phyloP scores from a whole-genome alignment of 208 protist genomes.

The Leishmania aethiopica region DNA sequence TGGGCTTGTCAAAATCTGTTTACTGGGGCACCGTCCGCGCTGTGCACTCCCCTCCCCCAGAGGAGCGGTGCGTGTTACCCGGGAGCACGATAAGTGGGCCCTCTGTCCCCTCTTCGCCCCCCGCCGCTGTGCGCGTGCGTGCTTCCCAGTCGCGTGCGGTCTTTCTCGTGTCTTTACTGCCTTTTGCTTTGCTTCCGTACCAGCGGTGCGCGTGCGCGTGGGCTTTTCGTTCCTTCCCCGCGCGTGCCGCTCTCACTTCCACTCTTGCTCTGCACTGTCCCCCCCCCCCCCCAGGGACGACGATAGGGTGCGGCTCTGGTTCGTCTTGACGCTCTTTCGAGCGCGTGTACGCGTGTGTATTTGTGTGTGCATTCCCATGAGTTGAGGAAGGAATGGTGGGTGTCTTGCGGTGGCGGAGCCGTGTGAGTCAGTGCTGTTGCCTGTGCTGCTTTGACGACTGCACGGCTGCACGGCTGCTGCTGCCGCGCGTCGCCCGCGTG shows the following conservation, averaged over 20 bases:
- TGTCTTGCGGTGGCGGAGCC: not conserved
- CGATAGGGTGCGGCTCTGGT: not conserved
- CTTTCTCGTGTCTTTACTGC: not conserved
- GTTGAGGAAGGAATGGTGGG: conserved; percentile 2
- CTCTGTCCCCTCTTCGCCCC: not conserved
- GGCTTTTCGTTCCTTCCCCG: not conserved
- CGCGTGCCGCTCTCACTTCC: not conserved
- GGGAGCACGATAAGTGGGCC: not conserved
- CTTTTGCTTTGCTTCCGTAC: not conserved
- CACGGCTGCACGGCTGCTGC: not conserved
- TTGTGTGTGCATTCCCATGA: not conserved
- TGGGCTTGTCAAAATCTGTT: not conserved
- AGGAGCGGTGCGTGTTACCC: not conserved
- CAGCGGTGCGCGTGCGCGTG: not conserved
- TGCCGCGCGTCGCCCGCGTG: not conserved
- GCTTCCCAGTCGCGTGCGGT: not conserved
- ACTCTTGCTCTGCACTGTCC: not conserved
- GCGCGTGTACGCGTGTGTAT: not conserved
- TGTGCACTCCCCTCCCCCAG: not conserved
- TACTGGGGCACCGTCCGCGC: not conserved
- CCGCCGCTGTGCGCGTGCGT: not conserved
- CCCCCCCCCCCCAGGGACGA: not conserved
- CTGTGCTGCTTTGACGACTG: not conserved
- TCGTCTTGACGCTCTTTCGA: not conserved
- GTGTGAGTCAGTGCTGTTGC: not conserved